A percentile compares a stretch with the other conserved stretches of the same genome.
These are phyloP conservation scores for Xylaria sp. DNA, from an alignment of 2,329 filamentous ascomycete genomes.

Conservation along the genomic window DNA sequence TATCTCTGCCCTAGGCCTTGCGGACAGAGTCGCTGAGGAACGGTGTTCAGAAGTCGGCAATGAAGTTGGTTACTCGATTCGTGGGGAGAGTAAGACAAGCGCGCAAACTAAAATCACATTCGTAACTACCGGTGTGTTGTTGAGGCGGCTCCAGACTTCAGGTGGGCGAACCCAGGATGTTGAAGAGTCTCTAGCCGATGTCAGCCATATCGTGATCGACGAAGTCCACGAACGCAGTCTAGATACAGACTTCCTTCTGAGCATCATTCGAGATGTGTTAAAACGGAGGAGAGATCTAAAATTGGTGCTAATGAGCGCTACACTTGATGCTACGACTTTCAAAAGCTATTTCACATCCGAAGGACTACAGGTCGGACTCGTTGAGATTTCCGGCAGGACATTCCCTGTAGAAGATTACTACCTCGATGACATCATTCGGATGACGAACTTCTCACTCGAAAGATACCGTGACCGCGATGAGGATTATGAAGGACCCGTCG, in stretches of 20 bases:
- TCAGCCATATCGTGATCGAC: constrained; percentile 95
- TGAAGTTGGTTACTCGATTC: constrained; percentile 91
- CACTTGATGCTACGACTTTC: constrained; percentile 88
- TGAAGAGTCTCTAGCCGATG: constrained; percentile 81
- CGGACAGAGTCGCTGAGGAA: constrained; percentile 94
- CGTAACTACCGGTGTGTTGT: constrained; percentile 92
- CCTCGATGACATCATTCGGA: constrained; percentile 84
- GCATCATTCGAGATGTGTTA: constrained; percentile 85
- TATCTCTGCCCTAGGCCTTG: constrained; percentile 92
- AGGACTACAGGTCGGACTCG: constrained; percentile 74
- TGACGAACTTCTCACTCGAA: constrained; percentile 73
- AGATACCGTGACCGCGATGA: constrained; percentile 46
- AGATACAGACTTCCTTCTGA: constrained; percentile 93
- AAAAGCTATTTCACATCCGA: constrained; percentile 81
- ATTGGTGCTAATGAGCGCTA: constrained; percentile 95
- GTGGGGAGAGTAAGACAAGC: constrained; percentile 84
- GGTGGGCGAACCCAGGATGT: constrained; percentile 84
- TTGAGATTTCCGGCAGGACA: constrained; percentile 89
- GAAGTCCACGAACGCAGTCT: constrained; percentile 96
- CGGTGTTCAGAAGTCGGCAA: constrained; percentile 82
- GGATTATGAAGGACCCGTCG: constrained; percentile 54
- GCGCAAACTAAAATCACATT: constrained; percentile 88
- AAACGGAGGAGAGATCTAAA: constrained; percentile 80
- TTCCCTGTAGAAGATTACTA: constrained; percentile 92
- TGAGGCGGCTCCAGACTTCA: constrained; percentile 90